Base-by-base conservation (phyloP, 495 filamentous ascomycete genomes). In the Penicillium angulare region DNA sequence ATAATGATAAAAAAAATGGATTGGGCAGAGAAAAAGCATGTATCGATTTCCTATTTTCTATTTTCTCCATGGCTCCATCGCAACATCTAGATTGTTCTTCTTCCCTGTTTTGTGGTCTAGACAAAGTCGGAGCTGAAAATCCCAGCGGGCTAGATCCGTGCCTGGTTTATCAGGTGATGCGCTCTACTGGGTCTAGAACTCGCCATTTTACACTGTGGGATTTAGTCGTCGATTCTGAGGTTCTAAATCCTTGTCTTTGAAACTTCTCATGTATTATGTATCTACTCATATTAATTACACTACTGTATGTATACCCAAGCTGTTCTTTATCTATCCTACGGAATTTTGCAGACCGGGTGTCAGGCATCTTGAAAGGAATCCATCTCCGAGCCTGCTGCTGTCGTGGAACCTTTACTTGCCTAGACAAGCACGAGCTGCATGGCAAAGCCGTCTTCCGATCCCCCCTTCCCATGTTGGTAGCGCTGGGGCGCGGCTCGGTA, bases 381-480 rank as follows among this genome's bases (percentile, higher is more conserved):
- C 13, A 12, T 31, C n/a, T n/a, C n/a, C n/a, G n/a, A n/a, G n/a
- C n/a, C n/a, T n/a, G n/a, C n/a, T n/a, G n/a, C n/a, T n/a, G n/a
- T n/a, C n/a, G n/a, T 31, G 5, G 8, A 12, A 31, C 27, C 5
- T 31, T n/a, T n/a, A n/a, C n/a, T n/a, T n/a, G n/a, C n/a, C 7
- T 38, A 41, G 15, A 29, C 23, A 41, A 42, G 44, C 43, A 40
- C 50, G 10, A 46, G 52, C 56, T 56, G 56, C 59, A 63, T 56
- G 48, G 48, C 46, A 44, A 45, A 29, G 43, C 55, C 36, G 51
- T 44, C 32, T 20, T 17, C 55, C 55, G 39, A 23, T 10, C 38
- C 55, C 44, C n/a, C n/a, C n/a, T n/a, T n/a, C 31, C 55, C 44
- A 49, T 53, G 53, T 43, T 33, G 26, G 50, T 55, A 56, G 52